phyloP scores from a whole-genome alignment of 169 alveolate species.

The Babesia gibsoni region DNA sequence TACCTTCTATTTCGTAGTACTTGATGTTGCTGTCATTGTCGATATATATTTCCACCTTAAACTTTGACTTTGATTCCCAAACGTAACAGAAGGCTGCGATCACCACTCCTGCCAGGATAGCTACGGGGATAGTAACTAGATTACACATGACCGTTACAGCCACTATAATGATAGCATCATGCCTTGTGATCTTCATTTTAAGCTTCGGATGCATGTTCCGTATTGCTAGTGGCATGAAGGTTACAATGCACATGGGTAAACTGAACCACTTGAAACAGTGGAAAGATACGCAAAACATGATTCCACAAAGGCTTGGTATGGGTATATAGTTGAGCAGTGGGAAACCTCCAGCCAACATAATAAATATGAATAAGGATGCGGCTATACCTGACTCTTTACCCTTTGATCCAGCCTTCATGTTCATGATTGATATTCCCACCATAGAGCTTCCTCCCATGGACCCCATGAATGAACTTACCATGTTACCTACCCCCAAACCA shows the following conservation, averaged over 20 bases:
- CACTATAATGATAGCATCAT: constrained; percentile 79
- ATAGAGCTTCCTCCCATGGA: constrained; percentile 79
- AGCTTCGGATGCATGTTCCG: constrained; percentile 73
- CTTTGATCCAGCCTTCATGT: constrained; percentile 74
- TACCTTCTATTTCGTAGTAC: constrained; percentile 82
- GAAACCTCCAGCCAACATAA: constrained; percentile 72
- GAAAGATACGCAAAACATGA: constrained; percentile 75
- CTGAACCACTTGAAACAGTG: constrained; percentile 85
- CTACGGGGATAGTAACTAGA: constrained; percentile 71
- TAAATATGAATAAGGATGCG: constrained; percentile 67
- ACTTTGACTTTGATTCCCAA: constrained; percentile 79
- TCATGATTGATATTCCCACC: constrained; percentile 79
- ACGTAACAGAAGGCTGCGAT: constrained; percentile 78
- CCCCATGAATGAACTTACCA: constrained; percentile 70
- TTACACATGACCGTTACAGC: constrained; percentile 74
- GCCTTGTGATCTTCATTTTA: constrained; percentile 74
- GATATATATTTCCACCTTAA: constrained; percentile 75
- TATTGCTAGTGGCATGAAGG: constrained; percentile 73
- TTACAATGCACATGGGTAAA: constrained; percentile 73
- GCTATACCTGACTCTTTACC: constrained; percentile 78
- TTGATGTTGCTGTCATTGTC: constrained; percentile 76
- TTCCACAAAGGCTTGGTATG: constrained; percentile 76
- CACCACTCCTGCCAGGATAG: constrained; percentile 73
- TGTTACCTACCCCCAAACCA: constrained; percentile 73
- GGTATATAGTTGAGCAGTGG: constrained; percentile 76